Base-by-base conservation (phyloP, 2,329 filamentous ascomycete species). In the Neoscytalidium dimidiatum region DNA sequence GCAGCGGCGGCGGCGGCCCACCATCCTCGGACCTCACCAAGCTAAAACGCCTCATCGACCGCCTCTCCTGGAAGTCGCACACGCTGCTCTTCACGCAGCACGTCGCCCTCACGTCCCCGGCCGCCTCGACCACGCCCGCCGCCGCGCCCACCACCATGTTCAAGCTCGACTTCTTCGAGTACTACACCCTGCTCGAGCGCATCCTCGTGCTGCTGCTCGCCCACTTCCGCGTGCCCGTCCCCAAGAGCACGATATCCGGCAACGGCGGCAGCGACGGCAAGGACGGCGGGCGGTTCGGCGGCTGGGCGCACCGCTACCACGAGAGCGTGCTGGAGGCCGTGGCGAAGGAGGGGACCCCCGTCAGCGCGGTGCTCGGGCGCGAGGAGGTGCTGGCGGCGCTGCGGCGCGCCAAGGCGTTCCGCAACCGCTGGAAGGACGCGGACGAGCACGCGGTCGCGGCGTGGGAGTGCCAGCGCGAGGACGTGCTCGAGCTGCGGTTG, bases 151-250 rank as follows among this genome's bases (percentile, higher is more conserved):
- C 38, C 35, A 35, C 74, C 17, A 91, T 91, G 82, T 92, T 92
- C 80, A 92, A 92, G 74, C 83, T 92, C 7, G 90, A 92, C 71
- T 92, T 92, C 68, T 88, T 90, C 76, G 90, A 92, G 71, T 92
- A 89, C 74, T 92, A 92, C 78, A 86, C 87, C 60, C 83, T 91
- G 38, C 84, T 92, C 6, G 90, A 92, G 77, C 86, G 90, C 31
- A 89, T 88, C 0, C 80, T 92, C 7, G 88, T 91, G 1, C 85
- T 89, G 52, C 78, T 91, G 0, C 83, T 91, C n/a, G 83, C 82
- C 0, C 84, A 91, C 0, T 90, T 88, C 66, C 86, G 85, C 7
- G 81, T 91, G 4, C 72, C 74, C 0, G 79, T 92, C 1, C 74
- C 75, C 3, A 33, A 41, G 21, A 9, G 6, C 23, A 28, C 21